These are phyloP conservation scores for Podospora conica DNA, from an alignment of 495 filamentous ascomycete species.

Conservation along the genomic window DNA sequence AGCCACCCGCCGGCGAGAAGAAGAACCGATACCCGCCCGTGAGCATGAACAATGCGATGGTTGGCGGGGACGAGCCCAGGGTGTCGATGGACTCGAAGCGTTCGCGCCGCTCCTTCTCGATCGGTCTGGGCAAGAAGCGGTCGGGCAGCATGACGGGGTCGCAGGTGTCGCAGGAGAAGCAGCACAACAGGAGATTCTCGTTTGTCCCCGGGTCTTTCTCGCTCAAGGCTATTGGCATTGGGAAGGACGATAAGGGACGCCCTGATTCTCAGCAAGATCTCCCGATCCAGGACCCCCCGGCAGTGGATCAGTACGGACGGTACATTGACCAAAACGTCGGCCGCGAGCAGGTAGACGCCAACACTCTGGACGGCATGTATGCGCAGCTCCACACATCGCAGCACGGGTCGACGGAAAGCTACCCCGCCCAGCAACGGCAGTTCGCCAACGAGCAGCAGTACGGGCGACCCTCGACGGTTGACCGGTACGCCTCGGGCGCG, in stretches of 20 bases:
- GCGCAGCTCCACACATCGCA: slow-evolving; percentile 33
- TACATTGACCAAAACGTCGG: slow-evolving; percentile 31
- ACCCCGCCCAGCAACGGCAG: slow-evolving; percentile 22
- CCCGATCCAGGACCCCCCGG: slow-evolving; percentile 43
- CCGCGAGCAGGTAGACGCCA: slow-evolving; percentile 27
- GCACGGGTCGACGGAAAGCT: slow-evolving; percentile 13
- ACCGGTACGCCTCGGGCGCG: slow-evolving; percentile 38
- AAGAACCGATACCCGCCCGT: slow-evolving; percentile 65
- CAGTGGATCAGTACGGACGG: slow-evolving; percentile 33
- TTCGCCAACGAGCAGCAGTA: slow-evolving; percentile 25
- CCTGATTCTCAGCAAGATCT: slow-evolving; percentile 41
- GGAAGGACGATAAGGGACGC: slow-evolving; percentile 39
- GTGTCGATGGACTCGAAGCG: slow-evolving; percentile 67
- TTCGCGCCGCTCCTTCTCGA: slow-evolving; percentile 66
- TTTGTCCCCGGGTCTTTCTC: slow-evolving; percentile 75
- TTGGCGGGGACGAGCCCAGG: slow-evolving; percentile 50
- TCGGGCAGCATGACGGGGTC: slow-evolving; percentile 51
- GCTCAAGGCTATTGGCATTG: slow-evolving; percentile 48
- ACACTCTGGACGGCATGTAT: slow-evolving; percentile 37
- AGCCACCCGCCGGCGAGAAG: slow-evolving; percentile 40
- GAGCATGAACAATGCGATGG: slow-evolving; percentile 63
- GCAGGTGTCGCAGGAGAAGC: slow-evolving; percentile 48
- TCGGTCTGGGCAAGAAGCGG: slow-evolving; percentile 66
- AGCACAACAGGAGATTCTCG: slow-evolving; percentile 59
- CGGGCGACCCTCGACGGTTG: slow-evolving; percentile 30